phyloP scores from a whole-genome alignment of 345 rosid species.

The Camelina laxa region DNA sequence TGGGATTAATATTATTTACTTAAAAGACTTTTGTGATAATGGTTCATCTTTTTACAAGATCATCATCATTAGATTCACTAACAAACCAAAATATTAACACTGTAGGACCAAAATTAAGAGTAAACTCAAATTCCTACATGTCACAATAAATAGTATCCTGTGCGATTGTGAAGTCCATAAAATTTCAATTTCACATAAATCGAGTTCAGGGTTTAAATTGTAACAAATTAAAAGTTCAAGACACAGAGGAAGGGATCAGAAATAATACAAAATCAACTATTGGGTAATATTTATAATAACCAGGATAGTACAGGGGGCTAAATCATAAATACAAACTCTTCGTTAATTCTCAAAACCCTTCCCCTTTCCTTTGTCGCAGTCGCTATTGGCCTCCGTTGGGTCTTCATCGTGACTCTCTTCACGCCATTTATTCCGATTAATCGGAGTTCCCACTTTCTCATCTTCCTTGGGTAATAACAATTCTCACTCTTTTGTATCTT shows the following conservation, averaged over 20 bases:
- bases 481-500: background rate
- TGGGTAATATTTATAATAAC: background rate
- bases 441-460: conserved; percentile 12
- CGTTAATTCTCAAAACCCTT: conserved; percentile 34
- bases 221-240: background rate
- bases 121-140: background rate
- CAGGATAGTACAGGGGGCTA: background rate
- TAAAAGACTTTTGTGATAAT: background rate
- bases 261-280: background rate
- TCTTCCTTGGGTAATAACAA: background rate
- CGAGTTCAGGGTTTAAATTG: background rate
- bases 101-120: background rate
- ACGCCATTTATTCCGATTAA: conserved; percentile 39
- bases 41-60: background rate
- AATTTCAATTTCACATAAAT: background rate
- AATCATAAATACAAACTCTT: conserved; percentile 25
- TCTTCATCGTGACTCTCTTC: conserved; percentile 25
- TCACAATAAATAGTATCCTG: background rate
- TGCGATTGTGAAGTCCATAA: background rate
- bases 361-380: conserved; percentile 26
- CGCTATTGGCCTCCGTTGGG: conserved; percentile 37
- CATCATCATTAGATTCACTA: background rate
- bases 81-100: background rate
- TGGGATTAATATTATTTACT: conserved; percentile 12
- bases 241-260: background rate